phyloP scores from a whole-genome alignment of 164 flowering plant genomes.

The Macadamia integrifolia region DNA sequence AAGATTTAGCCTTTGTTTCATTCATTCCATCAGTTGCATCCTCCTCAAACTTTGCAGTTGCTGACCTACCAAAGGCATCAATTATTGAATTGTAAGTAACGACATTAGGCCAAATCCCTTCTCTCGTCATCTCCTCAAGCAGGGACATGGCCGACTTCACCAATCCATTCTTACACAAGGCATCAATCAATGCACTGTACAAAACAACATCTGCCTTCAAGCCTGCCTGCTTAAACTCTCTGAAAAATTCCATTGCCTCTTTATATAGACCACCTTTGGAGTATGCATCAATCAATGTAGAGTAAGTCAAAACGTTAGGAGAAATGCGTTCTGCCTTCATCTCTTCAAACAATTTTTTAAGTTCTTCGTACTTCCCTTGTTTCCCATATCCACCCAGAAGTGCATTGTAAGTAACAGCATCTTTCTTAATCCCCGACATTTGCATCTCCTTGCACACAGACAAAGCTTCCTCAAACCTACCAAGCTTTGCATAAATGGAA shows the following conservation, averaged over 20 bases:
- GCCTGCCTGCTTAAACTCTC: conserved; percentile 71
- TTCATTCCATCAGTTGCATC: conserved; percentile 16
- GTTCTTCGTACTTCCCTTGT: conserved; percentile 64
- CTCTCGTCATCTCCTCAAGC: conserved; percentile 88
- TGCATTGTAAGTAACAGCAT: conserved; percentile 91
- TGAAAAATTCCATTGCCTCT: conserved; percentile 81
- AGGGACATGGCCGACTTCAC: conserved; percentile 69
- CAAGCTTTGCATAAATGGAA: conserved; percentile 75
- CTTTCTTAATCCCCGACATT: conserved; percentile 63
- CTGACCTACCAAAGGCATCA: conserved; percentile 80
- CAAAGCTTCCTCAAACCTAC: conserved; percentile 78
- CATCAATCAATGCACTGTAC: conserved; percentile 87
- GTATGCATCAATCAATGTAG: conserved; percentile 79
- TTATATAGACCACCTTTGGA: conserved; percentile 73
- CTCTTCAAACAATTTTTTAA: conserved; percentile 52
- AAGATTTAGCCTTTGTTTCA: conserved; percentile 20
- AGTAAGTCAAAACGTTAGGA: conserved; percentile 85
- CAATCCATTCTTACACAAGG: conserved; percentile 86
- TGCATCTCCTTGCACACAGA: conserved; percentile 80
- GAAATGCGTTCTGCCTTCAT: conserved; percentile 52
- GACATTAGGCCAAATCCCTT: conserved; percentile 89
- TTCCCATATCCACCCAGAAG: conserved; percentile 89
- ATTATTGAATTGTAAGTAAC: conserved; percentile 95
- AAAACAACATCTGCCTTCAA: conserved; percentile 95
- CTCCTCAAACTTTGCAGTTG: conserved; percentile 22